Conservation (phyloP, 352 stramenopile species). For the Phytopythium ostracodes region DNA sequence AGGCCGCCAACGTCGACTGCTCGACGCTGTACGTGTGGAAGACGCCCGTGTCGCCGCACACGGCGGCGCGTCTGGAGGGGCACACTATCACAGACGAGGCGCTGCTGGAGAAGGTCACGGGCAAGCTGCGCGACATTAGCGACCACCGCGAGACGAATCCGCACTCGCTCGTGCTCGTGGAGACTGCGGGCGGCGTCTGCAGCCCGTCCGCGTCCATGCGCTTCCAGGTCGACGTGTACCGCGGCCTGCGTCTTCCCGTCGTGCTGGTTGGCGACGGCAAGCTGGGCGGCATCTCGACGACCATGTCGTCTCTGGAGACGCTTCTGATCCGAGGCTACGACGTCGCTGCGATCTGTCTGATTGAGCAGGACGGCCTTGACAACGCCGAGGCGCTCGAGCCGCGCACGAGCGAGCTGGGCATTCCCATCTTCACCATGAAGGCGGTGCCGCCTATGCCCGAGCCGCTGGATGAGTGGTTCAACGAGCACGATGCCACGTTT, state of each 20-base stretch:
- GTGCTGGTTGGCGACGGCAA: constrained; percentile 96
- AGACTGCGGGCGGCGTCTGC: constrained; percentile 95
- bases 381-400: constrained; percentile 63
- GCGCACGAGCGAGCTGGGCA: constrained; percentile 58
- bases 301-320: constrained; percentile 91
- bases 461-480: constrained; percentile 72
- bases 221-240: constrained; percentile 94
- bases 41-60: constrained; percentile 92
- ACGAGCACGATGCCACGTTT: constrained; percentile 42
- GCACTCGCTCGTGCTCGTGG: constrained; percentile 80
- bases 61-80: constrained; percentile 87
- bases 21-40: constrained; percentile 94
- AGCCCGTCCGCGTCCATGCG: constrained; percentile 82
- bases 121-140: constrained; percentile 43
- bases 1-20: constrained; percentile 29
- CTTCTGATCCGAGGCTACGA: constrained; percentile 91
- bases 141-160: constrained; percentile 17
- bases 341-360: constrained; percentile 79
- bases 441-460: constrained; percentile 70
- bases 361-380: constrained; percentile 70
- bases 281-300: constrained; percentile 95
- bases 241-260: constrained; percentile 81
- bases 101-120: constrained; percentile 71
- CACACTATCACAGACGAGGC: constrained; percentile 84
- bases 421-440: constrained; percentile 71